Conservation (phyloP, 1,284 basidiomycete species). For the Neonothopanus nambi region DNA sequence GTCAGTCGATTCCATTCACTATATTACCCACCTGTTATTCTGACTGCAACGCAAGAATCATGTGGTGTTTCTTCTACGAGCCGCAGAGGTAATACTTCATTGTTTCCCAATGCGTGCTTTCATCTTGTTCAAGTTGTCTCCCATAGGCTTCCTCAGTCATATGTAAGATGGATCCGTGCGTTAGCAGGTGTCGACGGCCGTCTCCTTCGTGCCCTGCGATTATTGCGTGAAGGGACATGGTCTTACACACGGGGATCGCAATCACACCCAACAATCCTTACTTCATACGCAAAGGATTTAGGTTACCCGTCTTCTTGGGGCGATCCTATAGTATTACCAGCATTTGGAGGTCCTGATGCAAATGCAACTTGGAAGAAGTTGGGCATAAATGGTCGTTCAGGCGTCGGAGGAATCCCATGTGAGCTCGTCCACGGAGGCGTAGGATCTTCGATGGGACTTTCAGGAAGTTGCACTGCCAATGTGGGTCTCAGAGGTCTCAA, state of each 20-base stretch:
- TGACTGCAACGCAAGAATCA: constrained; percentile 51
- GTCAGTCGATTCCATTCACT: constrained; percentile 37
- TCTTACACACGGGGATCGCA: constrained; percentile 51
- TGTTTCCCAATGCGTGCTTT: too few species aligned
- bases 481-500: constrained; percentile 47
- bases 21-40: constrained; percentile 1
- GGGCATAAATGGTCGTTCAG: constrained; percentile 47
- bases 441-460: constrained; percentile 44
- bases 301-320: constrained; percentile 65
- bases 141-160: constrained; percentile 64
- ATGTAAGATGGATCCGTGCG: constrained; percentile 74
- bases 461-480: constrained; percentile 61
- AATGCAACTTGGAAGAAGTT: constrained; percentile 53
- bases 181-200: constrained; percentile 67
- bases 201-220: constrained; percentile 53
- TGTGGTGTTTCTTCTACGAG: constrained; percentile 84
- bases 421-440: constrained; percentile 65
- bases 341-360: constrained; percentile 55
- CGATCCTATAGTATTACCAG: constrained; percentile 56
- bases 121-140: not conserved
- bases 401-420: constrained; percentile 71
- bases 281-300: constrained; percentile 50
- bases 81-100: constrained; percentile 53
- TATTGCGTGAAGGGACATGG: constrained; percentile 54
- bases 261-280: constrained; percentile 40